A percentile compares a stretch with the other conserved stretches of the same genome.
These are phyloP conservation scores for Persicaria tinctoria DNA, from an alignment of 148 eudicot species.

Conservation along the genomic window DNA sequence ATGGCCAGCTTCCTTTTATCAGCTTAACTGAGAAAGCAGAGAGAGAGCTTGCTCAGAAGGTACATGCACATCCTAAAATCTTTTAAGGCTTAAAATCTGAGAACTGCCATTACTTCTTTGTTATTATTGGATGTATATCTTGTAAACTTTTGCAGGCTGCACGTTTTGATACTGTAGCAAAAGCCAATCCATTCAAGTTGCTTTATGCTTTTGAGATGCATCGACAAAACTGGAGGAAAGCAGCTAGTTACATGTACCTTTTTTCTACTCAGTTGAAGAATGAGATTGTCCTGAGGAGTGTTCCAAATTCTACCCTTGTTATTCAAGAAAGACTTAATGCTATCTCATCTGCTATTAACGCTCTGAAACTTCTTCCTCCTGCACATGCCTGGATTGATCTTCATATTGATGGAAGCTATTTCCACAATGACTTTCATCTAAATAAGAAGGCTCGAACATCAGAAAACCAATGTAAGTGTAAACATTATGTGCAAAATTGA, in stretches of 20 bases:
- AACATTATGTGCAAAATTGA: not conserved
- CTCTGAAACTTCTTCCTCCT: constrained; percentile 87
- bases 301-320: constrained; percentile 42
- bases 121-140: not conserved
- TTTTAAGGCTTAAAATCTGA: not conserved
- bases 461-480: constrained; percentile 51
- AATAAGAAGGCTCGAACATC: constrained; percentile 68
- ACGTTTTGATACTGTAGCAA: constrained; percentile 63
- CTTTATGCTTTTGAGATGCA: constrained; percentile 93
- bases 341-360: constrained; percentile 85
- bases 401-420: constrained; percentile 39
- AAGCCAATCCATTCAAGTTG: constrained; percentile 77
- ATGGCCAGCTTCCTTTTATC: constrained; percentile 78
- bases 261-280: constrained; percentile 54
- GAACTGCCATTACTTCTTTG: not conserved
- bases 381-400: constrained; percentile 86
- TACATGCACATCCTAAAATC: constrained; percentile 10
- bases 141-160: constrained; percentile 49
- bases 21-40: constrained; percentile 84
- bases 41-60: constrained; percentile 95
- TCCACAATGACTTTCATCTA: constrained; percentile 46
- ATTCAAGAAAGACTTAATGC: constrained; percentile 91
- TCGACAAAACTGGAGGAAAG: constrained; percentile 92
- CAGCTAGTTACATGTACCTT: constrained; percentile 75
- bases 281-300: constrained; percentile 47